These are phyloP conservation scores for Nothophoma quercina DNA, from an alignment of 2,329 filamentous ascomycete genomes.

Conservation along the genomic window DNA sequence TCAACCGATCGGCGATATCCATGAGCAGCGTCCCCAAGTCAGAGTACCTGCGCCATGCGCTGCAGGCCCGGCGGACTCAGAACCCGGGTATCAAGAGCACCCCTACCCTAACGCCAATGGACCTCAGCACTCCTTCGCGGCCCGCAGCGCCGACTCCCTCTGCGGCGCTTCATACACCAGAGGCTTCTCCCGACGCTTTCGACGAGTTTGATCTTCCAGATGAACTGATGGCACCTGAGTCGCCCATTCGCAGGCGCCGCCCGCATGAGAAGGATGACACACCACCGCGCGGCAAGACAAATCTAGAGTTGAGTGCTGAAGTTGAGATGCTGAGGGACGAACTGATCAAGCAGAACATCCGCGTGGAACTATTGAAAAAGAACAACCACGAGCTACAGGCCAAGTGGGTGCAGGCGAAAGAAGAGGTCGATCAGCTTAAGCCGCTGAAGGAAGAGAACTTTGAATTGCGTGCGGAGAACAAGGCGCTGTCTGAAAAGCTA, in stretches of 20 bases:
- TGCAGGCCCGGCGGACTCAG: constrained; percentile 42
- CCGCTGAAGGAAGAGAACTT: constrained; percentile 35
- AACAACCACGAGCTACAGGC: constrained; percentile 42
- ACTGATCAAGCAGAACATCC: constrained; percentile 43
- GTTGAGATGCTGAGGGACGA: constrained; percentile 34
- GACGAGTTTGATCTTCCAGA: constrained; percentile 42
- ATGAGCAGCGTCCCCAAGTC: constrained; percentile 42
- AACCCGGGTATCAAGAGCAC: constrained; percentile 20
- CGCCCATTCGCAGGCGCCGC: constrained; percentile 36
- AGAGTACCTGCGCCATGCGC: constrained; percentile 43
- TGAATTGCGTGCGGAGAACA: constrained; percentile 38
- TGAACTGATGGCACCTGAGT: constrained; percentile 40
- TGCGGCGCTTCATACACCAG: constrained; percentile 11
- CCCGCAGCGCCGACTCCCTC: constrained; percentile 2
- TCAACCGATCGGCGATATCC: constrained; percentile 23
- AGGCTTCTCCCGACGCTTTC: constrained; percentile 26
- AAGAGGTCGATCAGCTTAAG: constrained; percentile 38
- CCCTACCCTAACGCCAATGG: neutral
- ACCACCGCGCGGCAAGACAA: constrained; percentile 36
- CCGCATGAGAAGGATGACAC: constrained; percentile 31
- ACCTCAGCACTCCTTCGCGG: neutral
- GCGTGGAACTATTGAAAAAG: constrained; percentile 40
- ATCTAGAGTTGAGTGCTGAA: constrained; percentile 38
- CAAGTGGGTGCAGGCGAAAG: constrained; percentile 30
- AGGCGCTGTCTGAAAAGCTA: constrained; percentile 27